Evolutionary conservation across 768 basidiomycete species (phyloP).

Genomic region (Rhodotorula sphaerocarpa): DNA sequence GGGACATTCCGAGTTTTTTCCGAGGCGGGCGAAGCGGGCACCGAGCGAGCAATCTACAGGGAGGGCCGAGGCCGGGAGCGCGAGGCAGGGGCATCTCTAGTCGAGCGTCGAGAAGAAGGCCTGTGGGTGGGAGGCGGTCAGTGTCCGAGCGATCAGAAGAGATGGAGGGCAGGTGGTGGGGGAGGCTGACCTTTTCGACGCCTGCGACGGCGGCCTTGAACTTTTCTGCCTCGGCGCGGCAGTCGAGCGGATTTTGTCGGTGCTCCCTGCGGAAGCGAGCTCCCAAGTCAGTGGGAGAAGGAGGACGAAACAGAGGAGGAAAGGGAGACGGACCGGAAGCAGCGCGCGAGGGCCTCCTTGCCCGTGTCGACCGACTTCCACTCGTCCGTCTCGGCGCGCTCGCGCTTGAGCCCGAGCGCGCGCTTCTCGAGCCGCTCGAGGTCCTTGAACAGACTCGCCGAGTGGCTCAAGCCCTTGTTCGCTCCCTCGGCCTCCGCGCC

Average conservation of each 20-base stretch:
- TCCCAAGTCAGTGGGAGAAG: conserved; percentile 7
- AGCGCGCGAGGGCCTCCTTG: conserved; percentile 58
- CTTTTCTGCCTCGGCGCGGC: conserved; percentile 27
- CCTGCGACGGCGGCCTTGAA: conserved; percentile 35
- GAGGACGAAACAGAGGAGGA: conserved; percentile 33
- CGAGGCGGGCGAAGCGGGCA: too few relatives aligned
- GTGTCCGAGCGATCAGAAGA: too few relatives aligned
- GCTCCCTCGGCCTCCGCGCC: conserved; percentile 39
- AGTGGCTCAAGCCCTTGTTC: conserved; percentile 47
- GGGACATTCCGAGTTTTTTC: too few relatives aligned
- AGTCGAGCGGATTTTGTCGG: conserved; percentile 28
- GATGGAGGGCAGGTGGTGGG: background rate
- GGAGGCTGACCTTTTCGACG: conserved; percentile 26
- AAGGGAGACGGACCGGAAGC: conserved; percentile 54
- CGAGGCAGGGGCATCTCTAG: background rate
- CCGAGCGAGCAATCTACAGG: too few relatives aligned
- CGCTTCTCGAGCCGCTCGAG: conserved; percentile 64
- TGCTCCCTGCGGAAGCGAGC: conserved; percentile 15
- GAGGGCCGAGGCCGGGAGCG: background rate
- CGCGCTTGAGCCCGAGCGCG: conserved; percentile 54
- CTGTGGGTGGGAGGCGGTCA: background rate
- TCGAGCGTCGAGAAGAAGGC: conserved; percentile 22
- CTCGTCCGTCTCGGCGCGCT: conserved; percentile 51
- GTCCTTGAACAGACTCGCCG: conserved; percentile 60
- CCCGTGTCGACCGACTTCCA: conserved; percentile 50